A percentile compares a stretch with the other conserved stretches of the same genome.
phyloP scores from a whole-genome alignment of 2,329 filamentous ascomycete species.

The Cercospora canescens region DNA sequence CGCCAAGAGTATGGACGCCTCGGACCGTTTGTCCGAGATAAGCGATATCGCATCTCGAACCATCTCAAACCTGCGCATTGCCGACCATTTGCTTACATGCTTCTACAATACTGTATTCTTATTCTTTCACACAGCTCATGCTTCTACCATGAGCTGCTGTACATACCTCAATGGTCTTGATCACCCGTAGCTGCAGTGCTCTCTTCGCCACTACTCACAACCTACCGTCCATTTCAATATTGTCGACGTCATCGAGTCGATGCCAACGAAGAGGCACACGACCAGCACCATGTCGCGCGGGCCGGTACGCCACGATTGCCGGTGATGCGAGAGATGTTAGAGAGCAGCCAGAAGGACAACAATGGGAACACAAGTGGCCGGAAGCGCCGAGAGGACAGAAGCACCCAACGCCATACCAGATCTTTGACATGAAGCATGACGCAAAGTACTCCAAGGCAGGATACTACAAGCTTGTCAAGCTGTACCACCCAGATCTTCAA shows the following conservation, averaged over 20 bases:
- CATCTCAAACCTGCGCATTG: constrained; percentile 6
- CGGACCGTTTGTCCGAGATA: neutral
- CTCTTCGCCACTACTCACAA: constrained; percentile 34
- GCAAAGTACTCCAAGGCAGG: constrained; percentile 77
- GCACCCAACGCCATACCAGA: constrained; percentile 82
- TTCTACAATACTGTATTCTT: neutral
- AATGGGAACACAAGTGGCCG: constrained; percentile 34
- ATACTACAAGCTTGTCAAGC: constrained; percentile 90
- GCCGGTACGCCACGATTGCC: constrained; percentile 36
- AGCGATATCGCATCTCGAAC: constrained; percentile 3
- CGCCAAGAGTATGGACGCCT: neutral
- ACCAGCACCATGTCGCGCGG: constrained; percentile 22
- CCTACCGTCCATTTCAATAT: constrained; percentile 28
- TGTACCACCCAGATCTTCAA: constrained; percentile 84
- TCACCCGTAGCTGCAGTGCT: constrained; percentile 38
- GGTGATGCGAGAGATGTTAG: constrained; percentile 26
- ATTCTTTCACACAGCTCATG: neutral
- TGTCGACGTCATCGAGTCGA: constrained; percentile 45
- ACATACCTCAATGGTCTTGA: constrained; percentile 33
- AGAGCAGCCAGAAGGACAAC: constrained; percentile 28
- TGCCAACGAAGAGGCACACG: constrained; percentile 35
- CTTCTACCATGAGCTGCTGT: constrained; percentile 24
- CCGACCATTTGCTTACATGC: neutral
- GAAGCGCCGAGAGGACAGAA: constrained; percentile 39
- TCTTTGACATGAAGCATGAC: constrained; percentile 64